phyloP scores from a whole-genome alignment of 2,329 filamentous ascomycete species.

The Stachybotrys chlorohalonatus region DNA sequence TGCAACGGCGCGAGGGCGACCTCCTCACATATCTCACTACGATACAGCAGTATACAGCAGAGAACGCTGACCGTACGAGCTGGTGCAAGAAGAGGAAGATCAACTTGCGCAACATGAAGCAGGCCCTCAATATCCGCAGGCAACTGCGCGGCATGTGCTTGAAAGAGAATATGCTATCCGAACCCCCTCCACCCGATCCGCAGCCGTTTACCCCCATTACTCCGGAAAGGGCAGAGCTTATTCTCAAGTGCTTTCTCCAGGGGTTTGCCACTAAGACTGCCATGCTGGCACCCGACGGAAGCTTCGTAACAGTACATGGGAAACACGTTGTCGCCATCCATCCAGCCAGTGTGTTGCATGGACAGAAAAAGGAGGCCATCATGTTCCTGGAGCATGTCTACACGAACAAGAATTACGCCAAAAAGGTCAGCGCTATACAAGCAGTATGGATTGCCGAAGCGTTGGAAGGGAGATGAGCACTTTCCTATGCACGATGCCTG shows the following conservation, averaged over 20 bases:
- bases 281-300: constrained; percentile 48
- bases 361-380: constrained; percentile 55
- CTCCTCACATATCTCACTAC: constrained; percentile 56
- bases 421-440: constrained; percentile 55
- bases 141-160: constrained; percentile 50
- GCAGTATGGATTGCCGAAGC: constrained; percentile 50
- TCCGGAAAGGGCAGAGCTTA: constrained; percentile 41
- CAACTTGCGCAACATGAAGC: constrained; percentile 52
- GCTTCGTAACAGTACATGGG: constrained; percentile 50
- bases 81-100: constrained; percentile 53
- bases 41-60: constrained; percentile 51
- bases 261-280: constrained; percentile 55
- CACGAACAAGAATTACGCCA: constrained; percentile 57
- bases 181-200: constrained; percentile 39
- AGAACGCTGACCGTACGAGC: constrained; percentile 41
- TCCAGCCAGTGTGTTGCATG: constrained; percentile 53
- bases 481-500: no score
- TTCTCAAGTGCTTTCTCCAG: constrained; percentile 53
- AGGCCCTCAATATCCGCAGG: constrained; percentile 51
- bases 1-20: constrained; percentile 54
- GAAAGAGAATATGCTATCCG: constrained; percentile 39
- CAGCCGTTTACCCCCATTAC: constrained; percentile 46
- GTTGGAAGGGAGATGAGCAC: constrained; percentile 19
- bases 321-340: constrained; percentile 55
- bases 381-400: constrained; percentile 62